Evolutionary conservation across 148 eudicot species (phyloP), one percentile per base, ranked within the genome.

Genomic region (Diospyros kaki): DNA sequence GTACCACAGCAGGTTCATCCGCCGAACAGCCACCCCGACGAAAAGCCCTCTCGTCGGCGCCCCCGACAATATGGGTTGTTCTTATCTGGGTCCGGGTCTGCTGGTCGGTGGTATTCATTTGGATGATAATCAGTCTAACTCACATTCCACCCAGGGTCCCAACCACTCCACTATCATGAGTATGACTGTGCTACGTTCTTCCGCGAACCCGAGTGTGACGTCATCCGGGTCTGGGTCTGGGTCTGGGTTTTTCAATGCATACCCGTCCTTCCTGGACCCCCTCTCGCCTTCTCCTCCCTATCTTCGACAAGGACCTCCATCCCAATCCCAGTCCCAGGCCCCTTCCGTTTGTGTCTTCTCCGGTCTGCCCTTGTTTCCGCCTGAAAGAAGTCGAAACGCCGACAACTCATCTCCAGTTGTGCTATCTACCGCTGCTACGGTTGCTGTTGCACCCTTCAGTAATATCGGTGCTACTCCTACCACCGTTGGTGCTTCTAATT

Each of bases 281-380:
- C 54, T 38, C 58, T 69, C 72, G 2, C 50, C 67, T 51, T 73
- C 40, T 13, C 73, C 68, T 40, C 73, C 52, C 54, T 65, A 66
- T 3, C 64, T 66, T 61, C 77, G 63, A 58, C 53, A 41, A 63
- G 17, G 10, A 43, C 69, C 2, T 17, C 64, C 2, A 40, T 61
- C 58, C 4, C 70, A 65, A 39, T 1, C 52, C 10, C 66, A 54
- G 40, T 72, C 82, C 0, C 78, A 76, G 46, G 5, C 76, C 18
- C 86, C 90, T 12, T 72, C 93, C 0, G 87, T 92, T 1, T 95
- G 98, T 67, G 94, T 86, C 41, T 95, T 89, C 78, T 95, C 98
- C 10, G 98, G 98, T 6, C 69, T 95, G 39, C 98, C 98, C 2
- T 77, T 95, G 18, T 95, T 95, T 63, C 98, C 97, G 0, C 98